Conservation (phyloP, 1,139 yeast species). For the Lodderomyces orthopsilosis region DNA sequence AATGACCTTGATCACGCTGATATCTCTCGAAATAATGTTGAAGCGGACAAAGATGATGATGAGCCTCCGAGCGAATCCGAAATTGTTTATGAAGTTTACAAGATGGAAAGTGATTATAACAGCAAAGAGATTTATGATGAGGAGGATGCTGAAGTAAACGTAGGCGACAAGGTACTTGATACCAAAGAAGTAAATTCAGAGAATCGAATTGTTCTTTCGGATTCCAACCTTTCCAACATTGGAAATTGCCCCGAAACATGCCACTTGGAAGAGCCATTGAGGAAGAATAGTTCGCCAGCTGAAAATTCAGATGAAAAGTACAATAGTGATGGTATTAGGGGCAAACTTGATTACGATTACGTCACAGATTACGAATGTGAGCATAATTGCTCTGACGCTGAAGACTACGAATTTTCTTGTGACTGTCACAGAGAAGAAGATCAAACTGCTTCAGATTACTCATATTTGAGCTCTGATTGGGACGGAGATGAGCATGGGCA, state of each 20-base stretch:
- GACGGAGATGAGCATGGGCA: slow-evolving; percentile 11
- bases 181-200: neutral
- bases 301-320: neutral
- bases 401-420: neutral
- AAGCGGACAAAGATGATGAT: slow-evolving; percentile 6
- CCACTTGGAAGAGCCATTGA: no score
- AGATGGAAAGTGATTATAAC: neutral
- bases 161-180: neutral
- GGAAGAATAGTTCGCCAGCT: neutral
- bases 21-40: slow-evolving; percentile 1
- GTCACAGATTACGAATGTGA: neutral
- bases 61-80: slow-evolving; percentile 8
- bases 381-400: neutral
- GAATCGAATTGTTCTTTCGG: no score
- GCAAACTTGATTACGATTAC: neutral
- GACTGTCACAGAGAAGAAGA: neutral
- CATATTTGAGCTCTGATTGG: neutral
- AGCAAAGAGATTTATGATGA: neutral
- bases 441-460: neutral
- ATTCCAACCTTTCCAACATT: no score
- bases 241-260: no score
- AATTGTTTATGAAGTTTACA: slow-evolving; percentile 2
- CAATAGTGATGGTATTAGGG: neutral
- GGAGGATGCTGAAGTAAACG: slow-evolving; percentile 4
- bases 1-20: neutral